Evolutionary conservation across 257 asterid genomes (phyloP).

Genomic region (Scutellaria minor): DNA sequence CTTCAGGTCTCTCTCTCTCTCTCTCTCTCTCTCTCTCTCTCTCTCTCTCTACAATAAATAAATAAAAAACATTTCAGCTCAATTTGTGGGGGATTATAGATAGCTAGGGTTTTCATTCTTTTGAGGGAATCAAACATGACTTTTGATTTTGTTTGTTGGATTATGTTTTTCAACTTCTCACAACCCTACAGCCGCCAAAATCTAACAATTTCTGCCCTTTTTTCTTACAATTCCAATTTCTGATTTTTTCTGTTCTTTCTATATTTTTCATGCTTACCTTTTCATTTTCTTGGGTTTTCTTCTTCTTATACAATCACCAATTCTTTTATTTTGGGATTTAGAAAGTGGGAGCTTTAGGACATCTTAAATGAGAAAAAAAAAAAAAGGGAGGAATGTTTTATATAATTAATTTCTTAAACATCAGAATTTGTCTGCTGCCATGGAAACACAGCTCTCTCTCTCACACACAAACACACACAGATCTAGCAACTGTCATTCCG

Average conservation of each 20-base stretch:
- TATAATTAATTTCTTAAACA: not conserved
- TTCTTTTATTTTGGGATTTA: not conserved
- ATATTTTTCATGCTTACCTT: not conserved
- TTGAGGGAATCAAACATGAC: constrained; percentile 51
- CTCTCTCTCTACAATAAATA: constrained; percentile 8
- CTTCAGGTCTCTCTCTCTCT: constrained; percentile 52
- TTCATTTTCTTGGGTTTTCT: not conserved
- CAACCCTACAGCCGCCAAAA: constrained; percentile 63
- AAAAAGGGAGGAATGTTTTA: not conserved
- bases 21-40: constrained; percentile 18
- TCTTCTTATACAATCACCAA: too few species aligned
- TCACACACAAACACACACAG: too few species aligned
- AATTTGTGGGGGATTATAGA: constrained; percentile 55
- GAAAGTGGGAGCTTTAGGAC: not conserved
- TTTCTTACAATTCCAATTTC: not conserved
- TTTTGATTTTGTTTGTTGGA: not conserved
- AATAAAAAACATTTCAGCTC: constrained; percentile 42
- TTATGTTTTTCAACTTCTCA: constrained; percentile 13
- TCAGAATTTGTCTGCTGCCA: constrained; percentile 53
- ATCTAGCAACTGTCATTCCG: constrained; percentile 34
- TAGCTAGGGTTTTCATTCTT: constrained; percentile 55
- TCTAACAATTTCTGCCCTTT: constrained; percentile 3
- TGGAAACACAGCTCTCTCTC: constrained; percentile 48
- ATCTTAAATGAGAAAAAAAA: not conserved
- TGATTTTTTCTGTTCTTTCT: not conserved